Evolutionary conservation across 2,329 filamentous ascomycete species (phyloP).

Genomic region (Lasiodiplodia sp.): DNA sequence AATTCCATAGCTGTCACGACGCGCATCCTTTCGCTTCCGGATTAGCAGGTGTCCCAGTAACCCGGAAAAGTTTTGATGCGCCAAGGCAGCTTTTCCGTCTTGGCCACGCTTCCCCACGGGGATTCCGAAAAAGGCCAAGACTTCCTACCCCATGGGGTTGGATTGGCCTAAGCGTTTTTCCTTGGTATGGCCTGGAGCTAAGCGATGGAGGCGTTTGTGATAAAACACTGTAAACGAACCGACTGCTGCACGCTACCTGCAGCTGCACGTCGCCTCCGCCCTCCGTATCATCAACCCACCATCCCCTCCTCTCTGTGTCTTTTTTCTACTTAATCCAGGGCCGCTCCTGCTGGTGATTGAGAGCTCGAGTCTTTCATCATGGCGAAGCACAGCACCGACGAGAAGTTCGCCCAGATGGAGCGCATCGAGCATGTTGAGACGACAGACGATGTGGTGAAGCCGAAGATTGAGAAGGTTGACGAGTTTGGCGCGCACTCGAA

Average conservation of each 20-base stretch:
- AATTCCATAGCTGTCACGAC: neutral
- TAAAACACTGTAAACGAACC: constrained; percentile 13
- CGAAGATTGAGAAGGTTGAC: constrained; percentile 37
- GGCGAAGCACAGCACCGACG: constrained; percentile 10
- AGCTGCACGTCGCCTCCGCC: neutral
- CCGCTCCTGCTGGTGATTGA: neutral
- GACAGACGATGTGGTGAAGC: constrained; percentile 14
- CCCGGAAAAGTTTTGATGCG: neutral
- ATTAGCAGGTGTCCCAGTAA: neutral
- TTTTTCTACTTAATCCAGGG: neutral
- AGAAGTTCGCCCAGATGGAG: constrained; percentile 14
- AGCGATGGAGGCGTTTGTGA: constrained; percentile 7
- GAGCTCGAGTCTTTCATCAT: neutral
- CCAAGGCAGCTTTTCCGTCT: constrained; percentile 6
- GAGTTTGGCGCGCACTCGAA: constrained; percentile 46
- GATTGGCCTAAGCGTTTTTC: neutral
- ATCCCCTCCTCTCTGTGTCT: neutral
- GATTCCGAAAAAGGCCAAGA: constrained; percentile 15
- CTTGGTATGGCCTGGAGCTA: neutral
- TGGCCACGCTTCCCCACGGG: constrained; percentile 12
- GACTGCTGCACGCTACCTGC: neutral
- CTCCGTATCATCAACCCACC: neutral
- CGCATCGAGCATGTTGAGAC: constrained; percentile 20
- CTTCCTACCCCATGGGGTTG: constrained; percentile 12
- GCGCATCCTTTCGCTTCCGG: neutral